These are phyloP conservation scores for Dacryopinax spathularia DNA, from an alignment of 768 basidiomycete species.

Conservation along the genomic window DNA sequence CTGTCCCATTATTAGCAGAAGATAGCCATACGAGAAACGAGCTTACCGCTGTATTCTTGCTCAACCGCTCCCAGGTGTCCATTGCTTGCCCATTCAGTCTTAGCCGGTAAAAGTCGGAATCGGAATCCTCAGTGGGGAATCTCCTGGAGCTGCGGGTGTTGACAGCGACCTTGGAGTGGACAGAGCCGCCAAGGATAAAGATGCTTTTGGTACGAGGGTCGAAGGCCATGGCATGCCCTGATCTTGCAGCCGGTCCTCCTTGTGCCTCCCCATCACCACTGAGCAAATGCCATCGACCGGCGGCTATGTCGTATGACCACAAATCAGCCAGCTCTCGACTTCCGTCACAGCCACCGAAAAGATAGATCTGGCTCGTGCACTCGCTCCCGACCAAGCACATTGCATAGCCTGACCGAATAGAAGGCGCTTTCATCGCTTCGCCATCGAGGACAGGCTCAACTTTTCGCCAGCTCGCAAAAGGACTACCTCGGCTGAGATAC, in stretches of 20 bases:
- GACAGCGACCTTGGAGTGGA: slow-evolving; percentile 24
- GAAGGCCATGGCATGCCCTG: slow-evolving; percentile 73
- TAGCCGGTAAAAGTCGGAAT: too few relatives aligned
- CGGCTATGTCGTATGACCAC: slow-evolving; percentile 52
- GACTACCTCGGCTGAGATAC: slow-evolving; percentile 43
- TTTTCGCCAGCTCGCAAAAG: slow-evolving; percentile 47
- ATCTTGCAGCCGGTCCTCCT: slow-evolving; percentile 55
- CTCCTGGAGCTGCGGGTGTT: background rate
- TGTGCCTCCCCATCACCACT: slow-evolving; percentile 42
- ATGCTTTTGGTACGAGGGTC: slow-evolving; percentile 55
- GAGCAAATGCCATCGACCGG: slow-evolving; percentile 47
- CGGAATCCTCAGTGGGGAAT: slow-evolving; percentile 50
- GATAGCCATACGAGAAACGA: background rate
- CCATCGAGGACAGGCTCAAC: slow-evolving; percentile 41
- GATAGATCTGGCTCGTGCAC: slow-evolving; percentile 37
- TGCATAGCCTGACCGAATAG: slow-evolving; percentile 60
- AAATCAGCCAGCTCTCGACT: slow-evolving; percentile 60
- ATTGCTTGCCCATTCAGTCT: slow-evolving; percentile 44
- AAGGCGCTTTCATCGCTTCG: slow-evolving; percentile 51
- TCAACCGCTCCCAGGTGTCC: slow-evolving; percentile 60
- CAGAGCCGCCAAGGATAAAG: slow-evolving; percentile 49
- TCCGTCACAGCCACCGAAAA: slow-evolving; percentile 72
- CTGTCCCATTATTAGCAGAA: slow-evolving; percentile 23
- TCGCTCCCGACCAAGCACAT: slow-evolving; percentile 57
- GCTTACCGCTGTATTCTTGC: slow-evolving; percentile 51